Evolutionary conservation across 176 grass and related monocot species (phyloP).

Genomic region (Typha latifolia): DNA sequence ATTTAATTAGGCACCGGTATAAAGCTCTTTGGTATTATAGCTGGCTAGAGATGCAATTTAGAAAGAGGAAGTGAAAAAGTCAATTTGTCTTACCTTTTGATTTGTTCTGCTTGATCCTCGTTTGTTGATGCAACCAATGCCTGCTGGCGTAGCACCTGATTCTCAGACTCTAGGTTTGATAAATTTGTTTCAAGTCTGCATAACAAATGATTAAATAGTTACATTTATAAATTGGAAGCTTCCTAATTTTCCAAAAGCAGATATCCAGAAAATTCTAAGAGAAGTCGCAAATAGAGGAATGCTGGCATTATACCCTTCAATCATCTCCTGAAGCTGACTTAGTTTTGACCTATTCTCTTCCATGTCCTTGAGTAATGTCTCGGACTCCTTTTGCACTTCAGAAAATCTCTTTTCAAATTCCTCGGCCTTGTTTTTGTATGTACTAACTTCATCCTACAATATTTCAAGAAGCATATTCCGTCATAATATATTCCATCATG

Average conservation of each 20-base stretch:
- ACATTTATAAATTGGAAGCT: background rate
- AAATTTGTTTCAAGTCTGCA: constrained; percentile 68
- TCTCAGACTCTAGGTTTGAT: constrained; percentile 71
- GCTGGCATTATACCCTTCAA: constrained; percentile 45
- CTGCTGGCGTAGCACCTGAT: constrained; percentile 65
- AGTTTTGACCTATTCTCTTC: constrained; percentile 52
- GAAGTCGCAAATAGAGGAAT: background rate
- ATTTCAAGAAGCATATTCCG: constrained; percentile 6
- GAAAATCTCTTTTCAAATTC: constrained; percentile 61
- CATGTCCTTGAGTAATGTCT: constrained; percentile 41
- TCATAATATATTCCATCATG: constrained; percentile 3
- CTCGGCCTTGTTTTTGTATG: constrained; percentile 63
- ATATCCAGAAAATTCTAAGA: background rate
- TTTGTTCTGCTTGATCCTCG: constrained; percentile 59
- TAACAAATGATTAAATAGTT: constrained; percentile 20
- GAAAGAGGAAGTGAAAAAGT: background rate
- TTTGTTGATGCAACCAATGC: constrained; percentile 60
- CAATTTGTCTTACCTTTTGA: constrained; percentile 38
- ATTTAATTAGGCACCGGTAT: background rate
- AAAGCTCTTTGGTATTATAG: too few species aligned
- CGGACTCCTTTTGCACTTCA: constrained; percentile 44
- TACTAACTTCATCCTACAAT: constrained; percentile 49
- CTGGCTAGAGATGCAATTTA: too few species aligned
- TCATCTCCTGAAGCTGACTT: constrained; percentile 53
- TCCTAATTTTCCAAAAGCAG: background rate